phyloP scores from a whole-genome alignment of 1,284 basidiomycete genomes.

The Kalmanozyma brasiliensis region DNA sequence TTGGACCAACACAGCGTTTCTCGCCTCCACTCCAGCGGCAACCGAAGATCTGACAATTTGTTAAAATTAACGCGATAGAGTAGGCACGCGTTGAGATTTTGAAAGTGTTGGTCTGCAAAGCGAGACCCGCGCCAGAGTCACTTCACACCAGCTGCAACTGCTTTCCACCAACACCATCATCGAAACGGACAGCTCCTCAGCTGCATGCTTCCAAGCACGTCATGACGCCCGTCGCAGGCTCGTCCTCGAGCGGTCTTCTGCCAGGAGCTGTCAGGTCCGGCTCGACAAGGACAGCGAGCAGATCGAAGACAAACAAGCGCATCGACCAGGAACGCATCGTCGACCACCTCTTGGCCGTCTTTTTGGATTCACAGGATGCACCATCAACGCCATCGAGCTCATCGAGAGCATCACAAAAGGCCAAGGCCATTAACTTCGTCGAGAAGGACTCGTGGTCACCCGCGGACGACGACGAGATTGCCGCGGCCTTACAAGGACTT shows the following conservation, averaged over 20 bases:
- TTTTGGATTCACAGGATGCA: conserved; percentile 4
- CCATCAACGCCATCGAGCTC: background rate
- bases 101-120: conserved; percentile 14
- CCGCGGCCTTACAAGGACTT: conserved; percentile 31
- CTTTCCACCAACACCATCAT: background rate
- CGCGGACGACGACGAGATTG: conserved; percentile 26
- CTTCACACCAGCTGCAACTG: no score
- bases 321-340: conserved; percentile 40
- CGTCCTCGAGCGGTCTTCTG: conserved; percentile 9
- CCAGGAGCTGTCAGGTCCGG: conserved; percentile 5
- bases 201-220: background rate
- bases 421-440: conserved; percentile 17
- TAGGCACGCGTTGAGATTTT: conserved; percentile 8
- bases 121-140: background rate
- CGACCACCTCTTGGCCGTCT: conserved; percentile 21
- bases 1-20: conserved; percentile 2
- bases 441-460: conserved; percentile 43
- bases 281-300: conserved; percentile 10
- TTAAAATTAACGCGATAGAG: conserved; percentile 8
- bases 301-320: conserved; percentile 32
- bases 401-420: conserved; percentile 19
- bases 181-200: background rate
- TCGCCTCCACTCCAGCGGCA: background rate
- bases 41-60: background rate
- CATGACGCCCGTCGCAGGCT: conserved; percentile 24